A percentile compares a stretch with the other conserved stretches of the same genome.
Evolutionary conservation across 176 grass and related monocot genomes (phyloP).

Genomic region (Lolium rigidum): DNA sequence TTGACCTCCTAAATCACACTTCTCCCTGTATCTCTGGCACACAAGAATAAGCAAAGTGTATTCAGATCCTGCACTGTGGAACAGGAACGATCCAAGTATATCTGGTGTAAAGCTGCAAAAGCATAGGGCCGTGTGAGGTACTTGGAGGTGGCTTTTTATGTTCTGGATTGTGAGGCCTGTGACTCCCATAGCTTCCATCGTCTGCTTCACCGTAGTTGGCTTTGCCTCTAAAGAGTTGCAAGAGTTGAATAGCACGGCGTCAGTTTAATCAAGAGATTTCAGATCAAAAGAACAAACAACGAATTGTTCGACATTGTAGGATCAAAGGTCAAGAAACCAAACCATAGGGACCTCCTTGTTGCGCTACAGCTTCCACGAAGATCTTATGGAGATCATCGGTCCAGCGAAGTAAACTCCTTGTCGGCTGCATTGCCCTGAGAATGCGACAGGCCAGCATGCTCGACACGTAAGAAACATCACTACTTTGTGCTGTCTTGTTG

Average conservation of each 20-base stretch:
- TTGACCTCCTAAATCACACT: constrained; percentile 4
- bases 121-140: neutral
- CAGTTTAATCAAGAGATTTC: constrained; percentile 16
- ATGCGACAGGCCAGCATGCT: constrained; percentile 20
- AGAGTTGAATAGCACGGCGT: neutral
- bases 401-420: constrained; percentile 39
- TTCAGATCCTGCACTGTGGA: neutral
- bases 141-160: constrained; percentile 64
- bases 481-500: neutral
- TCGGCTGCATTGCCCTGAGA: constrained; percentile 39
- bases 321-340: constrained; percentile 31
- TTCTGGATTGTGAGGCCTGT: constrained; percentile 40
- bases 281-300: constrained; percentile 3
- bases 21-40: constrained; percentile 48
- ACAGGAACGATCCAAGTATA: constrained; percentile 10
- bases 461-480: constrained; percentile 40
- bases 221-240: constrained; percentile 52
- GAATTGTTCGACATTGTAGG: neutral
- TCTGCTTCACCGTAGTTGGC: constrained; percentile 47
- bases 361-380: constrained; percentile 49
- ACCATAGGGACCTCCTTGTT: constrained; percentile 58
- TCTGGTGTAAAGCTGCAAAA: constrained; percentile 21
- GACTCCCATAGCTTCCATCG: constrained; percentile 57
- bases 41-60: neutral
- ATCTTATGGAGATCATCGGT: constrained; percentile 50